These are phyloP conservation scores for Paraglomus occultum DNA, from an alignment of 192 early-diverging fungal genomes.

Conservation along the genomic window DNA sequence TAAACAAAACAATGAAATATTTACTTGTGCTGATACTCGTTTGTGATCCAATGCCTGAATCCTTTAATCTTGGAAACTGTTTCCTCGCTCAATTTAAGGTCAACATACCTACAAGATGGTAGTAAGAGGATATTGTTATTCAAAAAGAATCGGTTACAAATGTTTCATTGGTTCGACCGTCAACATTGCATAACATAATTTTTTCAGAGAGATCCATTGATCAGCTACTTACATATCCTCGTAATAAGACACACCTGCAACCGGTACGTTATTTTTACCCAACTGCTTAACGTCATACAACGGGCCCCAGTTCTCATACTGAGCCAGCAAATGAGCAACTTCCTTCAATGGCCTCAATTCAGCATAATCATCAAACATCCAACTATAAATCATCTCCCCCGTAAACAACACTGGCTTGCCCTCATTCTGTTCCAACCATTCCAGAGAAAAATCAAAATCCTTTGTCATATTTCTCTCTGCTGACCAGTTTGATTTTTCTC, in stretches of 20 bases:
- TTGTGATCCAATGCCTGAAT: too few species aligned
- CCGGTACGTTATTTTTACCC: conserved; percentile 47
- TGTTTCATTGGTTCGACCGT: too few species aligned
- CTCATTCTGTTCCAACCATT: conserved; percentile 47
- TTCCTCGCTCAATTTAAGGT: too few species aligned
- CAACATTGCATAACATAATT: too few species aligned
- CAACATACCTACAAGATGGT: too few species aligned
- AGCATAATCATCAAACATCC: conserved; percentile 72
- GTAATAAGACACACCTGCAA: conserved; percentile 64
- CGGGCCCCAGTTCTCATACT: conserved; percentile 50
- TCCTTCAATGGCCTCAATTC: conserved; percentile 57
- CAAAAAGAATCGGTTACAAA: too few species aligned
- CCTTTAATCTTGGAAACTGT: too few species aligned
- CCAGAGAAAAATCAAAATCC: conserved; percentile 45
- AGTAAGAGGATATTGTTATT: too few species aligned
- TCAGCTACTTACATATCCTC: conserved; percentile 74
- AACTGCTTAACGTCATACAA: conserved; percentile 55
- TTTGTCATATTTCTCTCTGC: conserved; percentile 43
- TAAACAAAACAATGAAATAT: too few species aligned
- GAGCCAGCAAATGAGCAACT: conserved; percentile 56
- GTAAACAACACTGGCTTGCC: conserved; percentile 59
- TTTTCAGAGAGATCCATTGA: conserved; percentile 30
- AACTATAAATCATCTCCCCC: conserved; percentile 65
- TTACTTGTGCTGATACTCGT: too few species aligned
- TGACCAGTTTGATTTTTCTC: conserved; percentile 55